These are phyloP conservation scores for Ceratobasidium theobromae DNA, from an alignment of 1,284 basidiomycete genomes.

Conservation along the genomic window DNA sequence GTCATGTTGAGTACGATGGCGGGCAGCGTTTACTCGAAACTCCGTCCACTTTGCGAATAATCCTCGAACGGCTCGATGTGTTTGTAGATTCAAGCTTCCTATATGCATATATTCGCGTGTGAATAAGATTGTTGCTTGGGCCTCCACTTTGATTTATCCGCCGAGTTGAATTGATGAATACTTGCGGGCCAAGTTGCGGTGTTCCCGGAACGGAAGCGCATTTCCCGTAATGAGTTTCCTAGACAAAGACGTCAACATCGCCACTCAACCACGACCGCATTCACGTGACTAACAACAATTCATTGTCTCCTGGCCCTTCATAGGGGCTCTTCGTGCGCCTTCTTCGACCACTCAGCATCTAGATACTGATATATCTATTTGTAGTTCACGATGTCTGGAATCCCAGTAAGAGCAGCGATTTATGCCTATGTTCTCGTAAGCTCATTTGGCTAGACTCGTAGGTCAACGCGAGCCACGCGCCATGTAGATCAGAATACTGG, in stretches of 20 bases:
- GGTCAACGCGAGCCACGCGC: not conserved
- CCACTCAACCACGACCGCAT: not conserved
- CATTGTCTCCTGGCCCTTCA: conserved; percentile 12
- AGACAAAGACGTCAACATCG: not conserved
- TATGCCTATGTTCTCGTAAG: not conserved
- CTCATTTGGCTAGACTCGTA: not conserved
- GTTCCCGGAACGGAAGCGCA: not conserved
- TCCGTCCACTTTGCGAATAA: too few species aligned
- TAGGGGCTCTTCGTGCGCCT: not conserved
- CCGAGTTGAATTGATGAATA: too few species aligned
- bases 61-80: too few species aligned
- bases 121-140: too few species aligned
- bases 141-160: too few species aligned
- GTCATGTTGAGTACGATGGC: too few species aligned
- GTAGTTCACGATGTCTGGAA: conserved; percentile 1
- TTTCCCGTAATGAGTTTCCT: not conserved
- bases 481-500: not conserved
- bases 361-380: not conserved
- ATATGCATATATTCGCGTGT: too few species aligned
- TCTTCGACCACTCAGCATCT: not conserved
- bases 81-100: too few species aligned
- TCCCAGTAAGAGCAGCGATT: not conserved
- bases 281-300: conserved; percentile 18
- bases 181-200: too few species aligned
- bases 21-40: too few species aligned